Base-by-base conservation (phyloP, 331 rosid genomes). In the Pyracantha coccinea region DNA sequence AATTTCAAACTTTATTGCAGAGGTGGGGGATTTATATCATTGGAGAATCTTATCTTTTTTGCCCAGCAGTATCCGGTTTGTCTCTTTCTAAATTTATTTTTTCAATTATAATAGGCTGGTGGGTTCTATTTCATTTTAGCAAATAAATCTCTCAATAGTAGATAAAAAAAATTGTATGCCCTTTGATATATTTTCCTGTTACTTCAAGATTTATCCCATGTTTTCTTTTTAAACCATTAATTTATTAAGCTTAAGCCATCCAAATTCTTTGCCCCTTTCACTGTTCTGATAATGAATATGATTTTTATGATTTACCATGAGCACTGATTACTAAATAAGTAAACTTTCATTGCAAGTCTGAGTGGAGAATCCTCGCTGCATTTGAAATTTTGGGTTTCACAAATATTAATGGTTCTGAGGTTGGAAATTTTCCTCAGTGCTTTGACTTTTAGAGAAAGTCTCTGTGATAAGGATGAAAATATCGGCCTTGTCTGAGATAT, bases 21-120 rank as follows among this genome's bases (percentile, higher is more conserved):
- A 90, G 97, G 99, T 73, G 99, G 97, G 41, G 99, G 99, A 41
- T 90, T 80, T 81, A 83, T 94, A 77, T 94, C 99, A 61, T 71
- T 94, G 85, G 97, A 92, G 89, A 94, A 94, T 81, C 99, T 94
- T 16, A 94, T 90, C 79, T 94, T 83, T 83, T 94, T 92, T 74
- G 96, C 96, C 21, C 85, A 68, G 75, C 85, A 82, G 35, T 94
- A 88, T 86, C 97, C 94, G 54, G 99, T 94, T 81, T 68, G 94
- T 87, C 85, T 50, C 88, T 75, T 62, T 71, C 70, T 61, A 41
- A 16, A 21, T 66, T 23, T 28, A 27, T 44, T 16, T 38, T 16
- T 3, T 55, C 29, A 27, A 14, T 69, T 57, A 19, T 14, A 38
- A 38, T 11, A 38, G 45, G 45, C 45, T 38, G 17, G 20, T 16